phyloP scores from a whole-genome alignment of 305 asterid species.

The Solanum chacoense region DNA sequence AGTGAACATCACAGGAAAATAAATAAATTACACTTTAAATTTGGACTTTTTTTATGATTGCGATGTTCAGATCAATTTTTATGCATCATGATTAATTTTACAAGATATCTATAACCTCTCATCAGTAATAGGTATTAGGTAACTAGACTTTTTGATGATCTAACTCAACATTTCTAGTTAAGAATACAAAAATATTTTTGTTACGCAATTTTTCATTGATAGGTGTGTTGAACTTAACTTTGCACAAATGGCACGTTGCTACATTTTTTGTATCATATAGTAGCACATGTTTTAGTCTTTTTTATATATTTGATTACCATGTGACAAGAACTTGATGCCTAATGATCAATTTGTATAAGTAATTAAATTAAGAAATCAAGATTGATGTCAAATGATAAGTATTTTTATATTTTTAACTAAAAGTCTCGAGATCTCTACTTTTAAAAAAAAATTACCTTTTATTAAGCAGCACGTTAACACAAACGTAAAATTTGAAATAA shows the following conservation, averaged over 20 bases:
- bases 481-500: background rate
- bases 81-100: too few relatives aligned
- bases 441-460: background rate
- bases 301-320: background rate
- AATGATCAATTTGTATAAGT: background rate
- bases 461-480: accelerated
- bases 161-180: background rate
- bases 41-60: too few relatives aligned
- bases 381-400: background rate
- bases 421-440: accelerated
- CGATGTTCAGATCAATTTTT: accelerated
- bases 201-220: background rate
- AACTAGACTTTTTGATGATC: too few relatives aligned
- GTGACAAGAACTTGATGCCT: background rate
- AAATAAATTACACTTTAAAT: background rate
- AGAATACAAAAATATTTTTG: background rate
- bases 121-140: background rate
- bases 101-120: accelerated
- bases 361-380: background rate
- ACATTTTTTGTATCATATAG: background rate
- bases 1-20: background rate
- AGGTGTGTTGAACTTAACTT: background rate
- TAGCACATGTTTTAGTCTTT: background rate
- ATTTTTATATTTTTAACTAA: background rate
- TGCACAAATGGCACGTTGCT: background rate